Base-by-base conservation (phyloP, 73 alveolate species). In the Symbiodinium pilosum region DNA sequence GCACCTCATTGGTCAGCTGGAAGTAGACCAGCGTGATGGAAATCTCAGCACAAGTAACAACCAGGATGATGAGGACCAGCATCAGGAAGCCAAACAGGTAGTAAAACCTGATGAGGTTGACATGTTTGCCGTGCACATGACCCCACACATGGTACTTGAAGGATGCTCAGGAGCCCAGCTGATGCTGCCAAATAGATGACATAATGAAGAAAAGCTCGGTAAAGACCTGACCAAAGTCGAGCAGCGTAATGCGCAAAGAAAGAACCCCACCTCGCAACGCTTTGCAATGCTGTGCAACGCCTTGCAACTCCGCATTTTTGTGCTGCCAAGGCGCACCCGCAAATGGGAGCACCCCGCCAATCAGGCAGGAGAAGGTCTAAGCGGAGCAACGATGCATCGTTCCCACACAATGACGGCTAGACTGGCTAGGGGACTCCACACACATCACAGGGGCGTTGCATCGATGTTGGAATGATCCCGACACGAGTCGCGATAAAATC, bases 261-360 rank as follows among this genome's bases (percentile, higher is more conserved):
- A n/a, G 73, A 5, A 54, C 7, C 26, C 73, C 73, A 54, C 32
- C 73, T 54, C 20, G n/a, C n/a, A n/a, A n/a, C n/a, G n/a, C n/a
- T n/a, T n/a, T n/a, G n/a, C n/a, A n/a, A n/a, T n/a, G n/a, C n/a
- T n/a, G n/a, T n/a, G n/a, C n/a, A n/a, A n/a, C n/a, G n/a, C n/a
- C n/a, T n/a, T n/a, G n/a, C n/a, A n/a, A n/a, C n/a, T n/a, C n/a
- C n/a, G n/a, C n/a, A n/a, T 30, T 30, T 42, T 43, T 42, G 2
- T 84, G 75, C 75, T 5, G 39, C 43, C 73, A 24, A 9, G 88
- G 56, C 21, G 24, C 97, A 42, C 97, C 97, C 68, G 97, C 97
- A 32, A 91, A 91, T 28, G 99, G 99, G 51, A 93, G 93, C 75
- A 93, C 93, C 40, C 99, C 99, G 43, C 99, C 99, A 73, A 93